These are phyloP conservation scores for Rhododendron mucronatum DNA, from an alignment of 148 eudicot species.

Conservation along the genomic window DNA sequence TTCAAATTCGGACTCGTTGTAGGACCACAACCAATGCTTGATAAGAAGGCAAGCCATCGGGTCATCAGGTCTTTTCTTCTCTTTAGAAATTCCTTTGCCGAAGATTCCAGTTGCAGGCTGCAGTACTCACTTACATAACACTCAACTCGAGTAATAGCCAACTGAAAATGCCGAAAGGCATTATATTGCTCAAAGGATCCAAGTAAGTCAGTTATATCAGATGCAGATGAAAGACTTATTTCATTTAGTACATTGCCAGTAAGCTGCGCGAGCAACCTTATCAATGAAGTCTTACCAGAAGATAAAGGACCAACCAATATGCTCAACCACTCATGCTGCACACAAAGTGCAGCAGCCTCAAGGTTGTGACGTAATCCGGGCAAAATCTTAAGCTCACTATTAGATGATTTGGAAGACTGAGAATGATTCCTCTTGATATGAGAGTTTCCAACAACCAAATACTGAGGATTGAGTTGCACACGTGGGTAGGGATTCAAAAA, in stretches of 20 bases:
- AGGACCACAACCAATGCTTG: slow-evolving; percentile 35
- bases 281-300: slow-evolving; percentile 85
- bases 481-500: slow-evolving; percentile 63
- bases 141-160: slow-evolving; percentile 49
- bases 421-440: slow-evolving; percentile 47
- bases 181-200: slow-evolving; percentile 97
- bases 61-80: slow-evolving; percentile 43
- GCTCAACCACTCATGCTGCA: slow-evolving; percentile 79
- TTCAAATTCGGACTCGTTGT: slow-evolving; percentile 33
- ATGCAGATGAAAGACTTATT: slow-evolving; percentile 86
- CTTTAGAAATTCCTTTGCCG: slow-evolving; percentile 30
- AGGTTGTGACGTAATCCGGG: slow-evolving; percentile 63
- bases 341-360: slow-evolving; percentile 78
- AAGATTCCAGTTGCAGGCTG: slow-evolving; percentile 50
- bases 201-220: slow-evolving; percentile 88
- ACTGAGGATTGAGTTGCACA: slow-evolving; percentile 56
- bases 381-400: slow-evolving; percentile 58
- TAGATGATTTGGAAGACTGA: slow-evolving; percentile 31
- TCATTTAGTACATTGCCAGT: slow-evolving; percentile 85
- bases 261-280: slow-evolving; percentile 76
- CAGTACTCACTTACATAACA: slow-evolving; percentile 65
- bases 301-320: slow-evolving; percentile 86
- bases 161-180: slow-evolving; percentile 69
- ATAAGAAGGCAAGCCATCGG: slow-evolving; percentile 59
- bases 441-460: slow-evolving; percentile 52